phyloP scores from a whole-genome alignment of 1,284 basidiomycete species.

The Naganishia albida region DNA sequence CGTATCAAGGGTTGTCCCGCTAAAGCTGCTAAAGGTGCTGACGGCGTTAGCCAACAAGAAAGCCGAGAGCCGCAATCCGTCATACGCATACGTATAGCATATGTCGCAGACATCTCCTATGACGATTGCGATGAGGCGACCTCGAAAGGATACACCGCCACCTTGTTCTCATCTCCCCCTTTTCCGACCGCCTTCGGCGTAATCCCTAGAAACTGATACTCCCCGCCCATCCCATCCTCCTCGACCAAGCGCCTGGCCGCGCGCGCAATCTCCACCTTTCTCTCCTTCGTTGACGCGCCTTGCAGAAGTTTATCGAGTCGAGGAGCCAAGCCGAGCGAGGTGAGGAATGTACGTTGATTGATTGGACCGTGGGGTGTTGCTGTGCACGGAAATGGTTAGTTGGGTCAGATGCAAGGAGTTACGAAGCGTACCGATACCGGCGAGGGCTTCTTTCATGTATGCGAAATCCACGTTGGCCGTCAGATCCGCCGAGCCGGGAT shows the following conservation, averaged over 20 bases:
- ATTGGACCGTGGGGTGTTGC: slow-evolving; percentile 65
- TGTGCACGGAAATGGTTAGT: slow-evolving; percentile 35
- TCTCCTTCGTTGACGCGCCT: slow-evolving; percentile 58
- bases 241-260: slow-evolving; percentile 60
- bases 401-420: not conserved
- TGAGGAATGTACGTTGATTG: slow-evolving; percentile 69
- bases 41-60: too few species aligned
- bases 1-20: too few species aligned
- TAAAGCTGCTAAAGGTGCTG: too few species aligned
- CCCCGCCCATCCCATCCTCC: slow-evolving; percentile 59
- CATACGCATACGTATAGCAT: too few species aligned
- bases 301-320: slow-evolving; percentile 63
- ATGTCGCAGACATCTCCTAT: too few species aligned
- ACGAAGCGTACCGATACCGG: slow-evolving; percentile 61
- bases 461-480: slow-evolving; percentile 96
- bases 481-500: slow-evolving; percentile 85
- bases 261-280: slow-evolving; percentile 55
- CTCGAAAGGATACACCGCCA: slow-evolving; percentile 28
- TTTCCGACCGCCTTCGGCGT: slow-evolving; percentile 34
- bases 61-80: too few species aligned
- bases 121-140: too few species aligned
- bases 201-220: slow-evolving; percentile 61
- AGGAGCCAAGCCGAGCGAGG: slow-evolving; percentile 66
- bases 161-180: too few species aligned
- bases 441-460: slow-evolving; percentile 76